Conservation (phyloP, 2,329 filamentous ascomycete species). For the Sclerotinia trifoliorum region DNA sequence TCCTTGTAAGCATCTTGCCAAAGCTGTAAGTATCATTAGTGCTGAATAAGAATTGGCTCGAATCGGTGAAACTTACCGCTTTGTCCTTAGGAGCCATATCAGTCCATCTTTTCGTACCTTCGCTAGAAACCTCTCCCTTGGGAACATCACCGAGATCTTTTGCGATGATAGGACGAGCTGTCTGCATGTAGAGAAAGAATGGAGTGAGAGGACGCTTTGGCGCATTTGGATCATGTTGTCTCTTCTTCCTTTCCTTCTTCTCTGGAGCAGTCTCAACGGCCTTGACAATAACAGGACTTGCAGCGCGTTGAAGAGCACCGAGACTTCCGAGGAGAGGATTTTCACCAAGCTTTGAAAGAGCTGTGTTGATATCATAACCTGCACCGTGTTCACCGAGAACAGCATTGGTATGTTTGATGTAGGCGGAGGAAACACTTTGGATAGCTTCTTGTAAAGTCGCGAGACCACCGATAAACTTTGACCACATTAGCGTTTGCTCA, state of each 20-base stretch:
- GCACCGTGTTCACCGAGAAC: slow-evolving; percentile 64
- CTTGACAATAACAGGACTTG: slow-evolving; percentile 42
- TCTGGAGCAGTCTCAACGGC: slow-evolving; percentile 55
- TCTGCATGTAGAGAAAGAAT: slow-evolving; percentile 93
- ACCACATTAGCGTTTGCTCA: slow-evolving; percentile 34
- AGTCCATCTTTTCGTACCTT: slow-evolving; percentile 83
- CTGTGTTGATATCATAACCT: slow-evolving; percentile 47
- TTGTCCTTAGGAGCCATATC: slow-evolving; percentile 75
- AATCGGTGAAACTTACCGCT: slow-evolving; percentile 43
- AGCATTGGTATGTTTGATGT: slow-evolving; percentile 84
- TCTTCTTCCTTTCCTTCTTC: slow-evolving; percentile 89
- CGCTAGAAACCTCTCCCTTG: slow-evolving; percentile 83
- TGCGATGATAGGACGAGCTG: slow-evolving; percentile 79
- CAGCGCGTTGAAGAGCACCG: slow-evolving; percentile 39
- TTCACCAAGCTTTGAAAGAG: slow-evolving; percentile 48
- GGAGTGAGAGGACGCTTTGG: slow-evolving; percentile 92
- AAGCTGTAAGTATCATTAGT: slow-evolving; percentile 31
- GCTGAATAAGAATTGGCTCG: not conserved
- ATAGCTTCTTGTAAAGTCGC: slow-evolving; percentile 77
- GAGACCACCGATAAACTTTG: slow-evolving; percentile 72
- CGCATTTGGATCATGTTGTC: slow-evolving; percentile 83
- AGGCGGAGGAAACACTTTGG: slow-evolving; percentile 76
- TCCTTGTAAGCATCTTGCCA: slow-evolving; percentile 69
- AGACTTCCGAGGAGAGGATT: slow-evolving; percentile 42
- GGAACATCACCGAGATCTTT: slow-evolving; percentile 73